A percentile compares a stretch with the other conserved stretches of the same genome.
phyloP scores from a whole-genome alignment of 129 eudicot genomes.

The Flaveria sonorensis region DNA sequence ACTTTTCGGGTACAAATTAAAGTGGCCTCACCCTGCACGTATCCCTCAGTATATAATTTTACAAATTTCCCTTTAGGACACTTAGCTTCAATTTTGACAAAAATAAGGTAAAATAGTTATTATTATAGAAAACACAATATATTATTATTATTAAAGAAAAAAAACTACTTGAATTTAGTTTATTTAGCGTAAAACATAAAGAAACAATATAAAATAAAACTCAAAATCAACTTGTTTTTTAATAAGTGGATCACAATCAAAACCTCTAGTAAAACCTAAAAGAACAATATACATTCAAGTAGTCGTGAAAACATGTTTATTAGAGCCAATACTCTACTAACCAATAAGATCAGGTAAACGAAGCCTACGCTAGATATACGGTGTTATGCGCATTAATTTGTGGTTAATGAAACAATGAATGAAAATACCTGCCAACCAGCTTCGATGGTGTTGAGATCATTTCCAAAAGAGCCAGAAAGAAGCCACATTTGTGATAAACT shows the following conservation, averaged over 20 bases:
- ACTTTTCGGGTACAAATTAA: slow-evolving; percentile 6
- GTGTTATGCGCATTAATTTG: no score
- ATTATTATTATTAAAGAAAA: background rate
- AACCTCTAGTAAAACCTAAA: background rate
- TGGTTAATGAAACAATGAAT: background rate
- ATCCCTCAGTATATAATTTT: background rate
- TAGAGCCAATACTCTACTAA: background rate
- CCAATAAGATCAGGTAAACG: background rate
- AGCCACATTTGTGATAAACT: slow-evolving; percentile 97
- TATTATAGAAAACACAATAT: background rate
- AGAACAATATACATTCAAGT: no score
- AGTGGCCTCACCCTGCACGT: slow-evolving; percentile 5
- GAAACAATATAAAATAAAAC: background rate
- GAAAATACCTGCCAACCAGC: slow-evolving; percentile 93
- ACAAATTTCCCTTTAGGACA: background rate
- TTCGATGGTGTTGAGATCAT: slow-evolving; percentile 97
- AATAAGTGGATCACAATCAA: background rate
- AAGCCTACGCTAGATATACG: no score
- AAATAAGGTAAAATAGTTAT: background rate
- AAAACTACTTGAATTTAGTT: background rate
- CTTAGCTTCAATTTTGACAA: background rate
- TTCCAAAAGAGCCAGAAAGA: slow-evolving; percentile 85
- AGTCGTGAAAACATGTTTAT: no score
- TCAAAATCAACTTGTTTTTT: background rate
- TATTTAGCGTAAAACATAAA: slow-evolving; percentile 3